phyloP scores from a whole-genome alignment of 1,284 basidiomycete genomes.

The Puccinia hordei region DNA sequence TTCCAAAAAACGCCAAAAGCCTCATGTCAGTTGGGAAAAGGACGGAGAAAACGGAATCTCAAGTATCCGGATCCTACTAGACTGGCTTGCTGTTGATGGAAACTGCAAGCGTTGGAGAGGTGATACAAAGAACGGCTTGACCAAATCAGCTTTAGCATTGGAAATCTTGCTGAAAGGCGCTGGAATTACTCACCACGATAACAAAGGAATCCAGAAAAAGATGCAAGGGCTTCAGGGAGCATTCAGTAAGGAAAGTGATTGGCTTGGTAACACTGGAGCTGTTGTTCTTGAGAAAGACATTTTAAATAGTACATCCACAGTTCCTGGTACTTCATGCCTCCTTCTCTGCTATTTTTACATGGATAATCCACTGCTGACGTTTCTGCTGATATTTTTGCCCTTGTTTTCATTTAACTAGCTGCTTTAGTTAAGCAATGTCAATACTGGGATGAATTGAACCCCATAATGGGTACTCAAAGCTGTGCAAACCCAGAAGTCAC shows the following conservation, averaged over 20 bases:
- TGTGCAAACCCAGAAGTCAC: too few species aligned
- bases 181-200: background rate
- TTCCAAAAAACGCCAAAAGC: too few species aligned
- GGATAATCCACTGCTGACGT: background rate
- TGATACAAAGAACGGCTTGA: background rate
- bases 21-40: too few species aligned
- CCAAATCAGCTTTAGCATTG: background rate
- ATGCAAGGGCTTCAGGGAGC: background rate
- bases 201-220: background rate
- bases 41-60: background rate
- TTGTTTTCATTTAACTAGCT: background rate
- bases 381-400: background rate
- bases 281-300: background rate
- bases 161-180: background rate
- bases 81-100: background rate
- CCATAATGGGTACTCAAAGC: background rate
- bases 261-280: background rate
- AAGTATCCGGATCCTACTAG: background rate
- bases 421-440: background rate
- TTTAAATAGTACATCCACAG: background rate
- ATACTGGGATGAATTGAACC: background rate
- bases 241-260: background rate
- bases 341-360: background rate
- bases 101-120: background rate
- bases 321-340: background rate